phyloP scores from a whole-genome alignment of 2,329 filamentous ascomycete species.

The Xylariaceae sp. region DNA sequence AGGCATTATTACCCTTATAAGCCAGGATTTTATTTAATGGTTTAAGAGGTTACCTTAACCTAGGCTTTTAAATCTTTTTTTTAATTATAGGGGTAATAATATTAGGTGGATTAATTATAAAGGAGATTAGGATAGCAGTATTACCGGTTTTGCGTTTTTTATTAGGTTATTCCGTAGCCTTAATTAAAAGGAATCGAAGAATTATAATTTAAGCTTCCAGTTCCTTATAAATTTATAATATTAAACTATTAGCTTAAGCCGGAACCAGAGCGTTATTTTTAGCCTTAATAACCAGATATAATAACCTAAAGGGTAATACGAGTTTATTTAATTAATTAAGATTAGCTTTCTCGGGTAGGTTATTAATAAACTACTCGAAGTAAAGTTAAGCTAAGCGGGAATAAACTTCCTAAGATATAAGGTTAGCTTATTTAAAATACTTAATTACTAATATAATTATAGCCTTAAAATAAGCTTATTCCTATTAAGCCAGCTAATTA shows the following conservation, averaged over 20 bases:
- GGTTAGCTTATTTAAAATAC: background rate
- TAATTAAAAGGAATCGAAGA: too few species aligned
- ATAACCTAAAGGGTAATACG: background rate
- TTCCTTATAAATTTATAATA: too few species aligned
- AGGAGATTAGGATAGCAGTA: background rate
- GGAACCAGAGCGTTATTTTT: too few species aligned
- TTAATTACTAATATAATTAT: background rate
- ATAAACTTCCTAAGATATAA: background rate
- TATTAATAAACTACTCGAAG: background rate
- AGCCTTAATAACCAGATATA: background rate
- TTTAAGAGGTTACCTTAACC: too few species aligned
- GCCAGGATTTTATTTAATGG: too few species aligned
- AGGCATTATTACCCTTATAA: too few species aligned
- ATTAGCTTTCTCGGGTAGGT: background rate
- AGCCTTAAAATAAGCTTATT: background rate
- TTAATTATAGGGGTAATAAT: background rate
- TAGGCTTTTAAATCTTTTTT: background rate
- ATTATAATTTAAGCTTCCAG: too few species aligned
- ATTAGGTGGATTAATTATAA: background rate
- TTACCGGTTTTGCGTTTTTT: background rate
- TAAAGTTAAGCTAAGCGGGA: background rate
- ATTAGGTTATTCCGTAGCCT: background rate
- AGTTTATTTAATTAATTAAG: background rate
- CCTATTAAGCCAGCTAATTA: background rate
- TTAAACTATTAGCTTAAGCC: too few species aligned